Percentiles rank a stretch among this genome's conserved stretches.
Conservation (phyloP, 2,329 filamentous ascomycete genomes). For the Aureobasidium sp. region DNA sequence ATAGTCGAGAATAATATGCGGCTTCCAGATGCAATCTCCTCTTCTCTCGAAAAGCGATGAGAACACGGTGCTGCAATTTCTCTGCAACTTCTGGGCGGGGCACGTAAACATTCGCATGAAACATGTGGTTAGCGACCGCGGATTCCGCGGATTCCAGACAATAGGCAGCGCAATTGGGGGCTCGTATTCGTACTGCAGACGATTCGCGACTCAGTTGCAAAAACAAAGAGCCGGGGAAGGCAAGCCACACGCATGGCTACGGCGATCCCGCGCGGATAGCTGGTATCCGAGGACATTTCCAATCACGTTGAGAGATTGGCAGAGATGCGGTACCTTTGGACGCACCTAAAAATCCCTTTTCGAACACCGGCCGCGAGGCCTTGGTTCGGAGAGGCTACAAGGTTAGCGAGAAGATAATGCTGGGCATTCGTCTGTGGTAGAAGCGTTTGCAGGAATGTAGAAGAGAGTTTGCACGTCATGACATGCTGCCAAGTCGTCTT, state of each 20-base stretch:
- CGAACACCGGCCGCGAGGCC: not conserved
- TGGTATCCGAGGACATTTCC: not conserved
- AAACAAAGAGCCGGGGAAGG: not conserved
- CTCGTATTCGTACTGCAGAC: not conserved
- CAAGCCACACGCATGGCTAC: not conserved
- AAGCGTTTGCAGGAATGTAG: not conserved
- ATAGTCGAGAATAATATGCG: not conserved
- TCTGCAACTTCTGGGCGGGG: not conserved
- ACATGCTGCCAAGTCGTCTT: not conserved
- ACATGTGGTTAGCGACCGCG: not conserved
- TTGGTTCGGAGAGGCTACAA: not conserved
- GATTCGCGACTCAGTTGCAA: not conserved
- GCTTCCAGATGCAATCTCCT: not conserved
- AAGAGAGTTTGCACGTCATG: not conserved
- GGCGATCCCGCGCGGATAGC: constrained; percentile 5
- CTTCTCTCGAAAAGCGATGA: not conserved
- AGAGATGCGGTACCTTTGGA: not conserved
- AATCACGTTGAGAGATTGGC: constrained; percentile 5
- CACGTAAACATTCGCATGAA: not conserved
- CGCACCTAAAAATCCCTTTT: not conserved
- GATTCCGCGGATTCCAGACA: not conserved
- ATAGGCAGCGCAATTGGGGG: too few relatives aligned
- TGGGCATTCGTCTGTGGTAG: constrained; percentile 5
- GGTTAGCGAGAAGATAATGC: not conserved
- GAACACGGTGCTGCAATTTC: not conserved